These are phyloP conservation scores for Escallonia rubra DNA, from an alignment of 129 eudicot species.

Conservation along the genomic window DNA sequence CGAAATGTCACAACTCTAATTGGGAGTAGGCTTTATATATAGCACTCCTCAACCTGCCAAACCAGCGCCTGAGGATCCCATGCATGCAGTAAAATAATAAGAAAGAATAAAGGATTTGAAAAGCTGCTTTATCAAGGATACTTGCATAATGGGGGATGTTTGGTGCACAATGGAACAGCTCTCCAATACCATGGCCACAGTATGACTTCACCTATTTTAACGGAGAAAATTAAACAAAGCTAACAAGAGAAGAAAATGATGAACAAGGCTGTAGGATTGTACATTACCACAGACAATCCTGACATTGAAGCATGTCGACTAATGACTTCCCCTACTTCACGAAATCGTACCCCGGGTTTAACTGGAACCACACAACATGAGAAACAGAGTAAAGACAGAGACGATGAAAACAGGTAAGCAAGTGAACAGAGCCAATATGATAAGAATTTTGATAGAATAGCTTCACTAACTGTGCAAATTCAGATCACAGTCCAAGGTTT, in stretches of 20 bases:
- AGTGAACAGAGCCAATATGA: not conserved
- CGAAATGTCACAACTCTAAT: too few species aligned
- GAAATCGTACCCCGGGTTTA: conserved; percentile 94
- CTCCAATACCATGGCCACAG: conserved; percentile 98
- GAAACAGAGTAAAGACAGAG: not conserved
- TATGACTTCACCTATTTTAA: conserved; percentile 70
- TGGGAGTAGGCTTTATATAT: too few species aligned
- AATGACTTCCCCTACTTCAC: conserved; percentile 91
- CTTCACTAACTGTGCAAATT: not conserved
- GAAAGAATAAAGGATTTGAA: not conserved
- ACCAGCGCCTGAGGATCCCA: too few species aligned
- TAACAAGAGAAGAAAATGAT: too few species aligned
- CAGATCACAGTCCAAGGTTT: not conserved
- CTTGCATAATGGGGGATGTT: conserved; percentile 96
- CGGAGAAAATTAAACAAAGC: too few species aligned
- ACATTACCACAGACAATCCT: conserved; percentile 81
- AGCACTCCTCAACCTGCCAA: too few species aligned
- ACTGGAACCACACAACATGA: conserved; percentile 29
- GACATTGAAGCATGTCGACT: conserved; percentile 94
- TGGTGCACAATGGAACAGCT: conserved; percentile 98
- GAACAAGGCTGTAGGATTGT: not conserved
- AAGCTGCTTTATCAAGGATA: conserved; percentile 47
- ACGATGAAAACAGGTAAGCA: not conserved
- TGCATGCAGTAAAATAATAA: too few species aligned
- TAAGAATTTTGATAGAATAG: not conserved